Evolutionary conservation across 1,284 basidiomycete species (phyloP).

Genomic region (Omphalotus olearius): DNA sequence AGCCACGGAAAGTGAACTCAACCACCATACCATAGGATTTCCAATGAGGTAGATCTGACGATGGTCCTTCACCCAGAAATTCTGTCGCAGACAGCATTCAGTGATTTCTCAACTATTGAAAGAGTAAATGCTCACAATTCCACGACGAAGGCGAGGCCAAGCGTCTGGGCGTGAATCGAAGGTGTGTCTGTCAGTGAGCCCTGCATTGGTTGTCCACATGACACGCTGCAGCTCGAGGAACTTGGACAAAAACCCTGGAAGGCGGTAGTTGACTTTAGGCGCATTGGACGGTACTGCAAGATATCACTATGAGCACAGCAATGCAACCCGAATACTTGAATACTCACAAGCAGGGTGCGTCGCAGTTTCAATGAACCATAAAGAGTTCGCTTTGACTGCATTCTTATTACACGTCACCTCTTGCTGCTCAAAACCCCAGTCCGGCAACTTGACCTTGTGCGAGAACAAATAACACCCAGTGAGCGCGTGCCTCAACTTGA

Average conservation of each 20-base stretch:
- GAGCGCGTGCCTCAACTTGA: conserved; percentile 82
- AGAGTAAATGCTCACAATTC: conserved; percentile 67
- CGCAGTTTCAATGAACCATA: conserved; percentile 95
- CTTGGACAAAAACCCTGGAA: conserved; percentile 85
- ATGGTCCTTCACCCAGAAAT: conserved; percentile 98
- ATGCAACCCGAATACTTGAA: neutral
- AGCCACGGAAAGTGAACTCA: conserved; percentile 69
- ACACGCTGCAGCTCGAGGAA: conserved; percentile 92
- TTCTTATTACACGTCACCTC: conserved; percentile 99
- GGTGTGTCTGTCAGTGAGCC: conserved; percentile 89
- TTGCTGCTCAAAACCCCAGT: conserved; percentile 98
- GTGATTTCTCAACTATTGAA: neutral
- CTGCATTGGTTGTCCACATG: conserved; percentile 99
- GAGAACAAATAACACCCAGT: conserved; percentile 97
- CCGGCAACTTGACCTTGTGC: conserved; percentile 95
- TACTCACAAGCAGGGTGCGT: conserved; percentile 72
- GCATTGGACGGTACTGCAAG: conserved; percentile 63
- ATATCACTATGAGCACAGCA: neutral
- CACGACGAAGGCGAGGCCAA: conserved; percentile 88
- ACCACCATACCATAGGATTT: conserved; percentile 92
- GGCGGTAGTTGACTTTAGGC: conserved; percentile 83
- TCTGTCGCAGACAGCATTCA: conserved; percentile 38
- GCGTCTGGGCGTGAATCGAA: conserved; percentile 89
- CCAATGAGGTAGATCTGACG: conserved; percentile 94
- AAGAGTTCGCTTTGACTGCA: conserved; percentile 83